Percentiles rank a stretch among this genome's conserved stretches.
Evolutionary conservation across 1,284 basidiomycete genomes (phyloP).

Genomic region (Cryptococcus sp.): DNA sequence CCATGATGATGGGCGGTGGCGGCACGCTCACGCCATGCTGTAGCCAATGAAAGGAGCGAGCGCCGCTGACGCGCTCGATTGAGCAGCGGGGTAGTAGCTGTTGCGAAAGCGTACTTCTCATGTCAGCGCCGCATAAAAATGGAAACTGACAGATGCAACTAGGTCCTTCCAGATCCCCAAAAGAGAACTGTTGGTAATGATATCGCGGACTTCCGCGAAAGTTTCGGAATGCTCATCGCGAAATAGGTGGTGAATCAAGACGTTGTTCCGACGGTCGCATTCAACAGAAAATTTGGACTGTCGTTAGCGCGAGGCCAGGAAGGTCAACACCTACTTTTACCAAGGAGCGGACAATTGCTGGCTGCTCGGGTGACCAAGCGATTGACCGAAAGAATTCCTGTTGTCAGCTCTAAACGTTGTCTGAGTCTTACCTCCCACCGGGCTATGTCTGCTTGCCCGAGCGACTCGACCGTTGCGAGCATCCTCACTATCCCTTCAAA

Average conservation of each 20-base stretch:
- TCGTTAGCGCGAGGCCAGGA: background rate
- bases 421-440: constrained; percentile 17
- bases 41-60: constrained; percentile 22
- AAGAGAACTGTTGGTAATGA: too few species aligned
- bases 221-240: too few species aligned
- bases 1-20: constrained; percentile 20
- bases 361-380: background rate
- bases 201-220: too few species aligned
- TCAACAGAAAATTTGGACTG: background rate
- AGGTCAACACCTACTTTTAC: constrained; percentile 9
- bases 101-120: constrained; percentile 9
- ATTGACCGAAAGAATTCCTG: constrained; percentile 5
- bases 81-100: background rate
- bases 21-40: constrained; percentile 36
- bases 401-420: background rate
- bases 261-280: background rate
- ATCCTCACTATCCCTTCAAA: too few species aligned
- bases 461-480: constrained; percentile 1
- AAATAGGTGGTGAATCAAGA: too few species aligned
- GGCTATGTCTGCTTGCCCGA: constrained; percentile 2
- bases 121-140: background rate
- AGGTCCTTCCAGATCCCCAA: constrained; percentile 19
- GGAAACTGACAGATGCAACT: constrained; percentile 30
- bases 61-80: constrained; percentile 40
- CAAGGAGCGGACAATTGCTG: constrained; percentile 7